Evolutionary conservation across 169 alveolate species (phyloP), one percentile per base, ranked within the genome.

Genomic region (Cryptosporidium viatorum): DNA sequence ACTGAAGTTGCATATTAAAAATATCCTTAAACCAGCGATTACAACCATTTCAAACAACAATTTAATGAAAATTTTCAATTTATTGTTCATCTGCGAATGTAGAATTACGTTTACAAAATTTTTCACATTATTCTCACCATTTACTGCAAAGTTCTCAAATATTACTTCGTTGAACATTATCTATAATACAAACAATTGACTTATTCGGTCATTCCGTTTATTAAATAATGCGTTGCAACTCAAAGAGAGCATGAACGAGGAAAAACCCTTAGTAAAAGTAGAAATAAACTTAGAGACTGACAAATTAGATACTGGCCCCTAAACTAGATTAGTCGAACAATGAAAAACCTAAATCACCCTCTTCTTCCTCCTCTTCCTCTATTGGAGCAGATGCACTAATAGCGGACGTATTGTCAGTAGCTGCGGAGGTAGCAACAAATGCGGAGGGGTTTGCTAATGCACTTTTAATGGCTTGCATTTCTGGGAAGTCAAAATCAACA

Each of bases 291-390:
- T 23, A n/a, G 10, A 26, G 37, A 55, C 21, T 9, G 35, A 55
- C 16, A 55, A 26, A 26, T 23, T 55, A 26, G 67, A n/a, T 12
- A 10, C 16, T 8, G 21, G 8, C 18, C 21, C 35, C 35, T 55
- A n/a, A n/a, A 55, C 23, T 2, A 23, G 37, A 37, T 93, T 93
- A 96, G 85, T 95, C 98, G 89, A 96, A 96, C 75, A 96, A 95
- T 23, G 96, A 94, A 93, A 96, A 96, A 23, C 99, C 99, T 96
- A 97, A 93, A 91, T 94, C 97, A 91, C 96, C 99, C 60, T 96
- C 99, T 71, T 97, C 99, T 74, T 98, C 99, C 86, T 96, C 99
- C 68, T 94, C 99, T 51, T 93, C 97, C 84, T 92, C 97, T 52
- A 86, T 97, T 69, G 93, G 93, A 29, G 94, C 96, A 55, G 93